Evolutionary conservation across 345 rosid species (phyloP).

Genomic region (Turnera subulata): DNA sequence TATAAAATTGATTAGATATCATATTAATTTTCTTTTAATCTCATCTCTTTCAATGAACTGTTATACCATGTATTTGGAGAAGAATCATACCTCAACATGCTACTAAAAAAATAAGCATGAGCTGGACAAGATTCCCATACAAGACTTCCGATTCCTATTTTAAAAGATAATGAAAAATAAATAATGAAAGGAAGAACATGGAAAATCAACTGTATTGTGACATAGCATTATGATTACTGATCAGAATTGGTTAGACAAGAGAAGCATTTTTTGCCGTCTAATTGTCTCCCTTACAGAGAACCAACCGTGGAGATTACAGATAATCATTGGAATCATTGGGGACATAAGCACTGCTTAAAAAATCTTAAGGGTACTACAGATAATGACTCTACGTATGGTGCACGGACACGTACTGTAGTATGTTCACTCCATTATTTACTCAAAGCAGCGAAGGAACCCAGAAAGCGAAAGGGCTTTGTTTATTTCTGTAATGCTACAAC

Average conservation of each 20-base stretch:
- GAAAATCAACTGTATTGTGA: not conserved
- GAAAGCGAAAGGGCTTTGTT: conserved; percentile 4
- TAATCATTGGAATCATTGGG: conserved; percentile 6
- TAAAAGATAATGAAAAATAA: no score
- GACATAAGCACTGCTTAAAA: not conserved
- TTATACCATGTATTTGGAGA: no score
- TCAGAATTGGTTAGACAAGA: not conserved
- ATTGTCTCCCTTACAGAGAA: conserved; percentile 15
- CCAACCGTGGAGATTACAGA: conserved; percentile 9
- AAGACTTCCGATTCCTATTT: no score
- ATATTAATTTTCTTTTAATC: no score
- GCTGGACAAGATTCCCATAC: no score
- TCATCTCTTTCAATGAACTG: no score
- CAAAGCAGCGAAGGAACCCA: not conserved
- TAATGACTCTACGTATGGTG: not conserved
- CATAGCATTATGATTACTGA: not conserved
- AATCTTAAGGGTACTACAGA: not conserved
- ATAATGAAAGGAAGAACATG: not conserved
- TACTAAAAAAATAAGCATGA: no score
- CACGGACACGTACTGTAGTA: conserved; percentile 1
- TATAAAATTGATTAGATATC: no score
- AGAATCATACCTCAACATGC: no score
- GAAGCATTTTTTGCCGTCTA: conserved; percentile 3
- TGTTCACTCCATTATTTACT: not conserved
- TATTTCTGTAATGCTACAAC: not conserved